Base-by-base conservation (phyloP, 163 green algal genomes). In the Prototheca wickerhamii region DNA sequence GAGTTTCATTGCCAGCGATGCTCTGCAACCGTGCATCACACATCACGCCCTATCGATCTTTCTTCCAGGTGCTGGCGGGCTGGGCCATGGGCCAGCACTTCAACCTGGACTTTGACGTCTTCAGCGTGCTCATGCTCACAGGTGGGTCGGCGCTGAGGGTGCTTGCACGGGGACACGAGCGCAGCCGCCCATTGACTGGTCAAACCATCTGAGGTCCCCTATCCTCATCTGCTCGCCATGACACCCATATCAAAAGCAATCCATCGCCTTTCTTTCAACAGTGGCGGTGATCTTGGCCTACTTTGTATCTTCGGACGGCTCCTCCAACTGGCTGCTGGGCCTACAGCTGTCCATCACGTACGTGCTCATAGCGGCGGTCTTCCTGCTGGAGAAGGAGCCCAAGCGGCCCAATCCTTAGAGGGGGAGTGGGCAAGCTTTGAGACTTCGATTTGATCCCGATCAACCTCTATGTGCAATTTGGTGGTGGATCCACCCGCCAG, bases 71-170 rank as follows among this genome's bases (percentile, higher is more conserved):
- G 12, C 57, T 95, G 18, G 73, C 83, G 5, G 86, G 81, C 58
- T 96, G 89, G 89, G 69, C 60, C 26, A 83, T 80, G 18, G 80
- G 78, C 51, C 76, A 84, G 49, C 55, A 69, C 42, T 92, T 95
- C 75, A 84, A 67, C 21, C 76, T 95, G 52, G 71, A 82, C 58
- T 83, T 95, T 65, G 82, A 91, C 54, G 72, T 78, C 23, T 76
- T 81, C 29, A 44, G 40, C 4, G 74, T 81, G 30, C 49, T 79
- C 28, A 79, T 79, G 61, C 65, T 81, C 20, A 79, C 70, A 29
- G 60, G 66, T 63, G 33, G 8, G 56, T 37, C 51, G n/a, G 46
- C 26, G 46, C 46, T 28, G 15, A 29, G 0, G 10, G 12, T 54
- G n/a, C 1, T 12, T 54, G 10, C 15, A 21, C 10, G 37, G 37